phyloP scores from a whole-genome alignment of 495 filamentous ascomycete genomes.

The Lasiosphaeria miniovina region DNA sequence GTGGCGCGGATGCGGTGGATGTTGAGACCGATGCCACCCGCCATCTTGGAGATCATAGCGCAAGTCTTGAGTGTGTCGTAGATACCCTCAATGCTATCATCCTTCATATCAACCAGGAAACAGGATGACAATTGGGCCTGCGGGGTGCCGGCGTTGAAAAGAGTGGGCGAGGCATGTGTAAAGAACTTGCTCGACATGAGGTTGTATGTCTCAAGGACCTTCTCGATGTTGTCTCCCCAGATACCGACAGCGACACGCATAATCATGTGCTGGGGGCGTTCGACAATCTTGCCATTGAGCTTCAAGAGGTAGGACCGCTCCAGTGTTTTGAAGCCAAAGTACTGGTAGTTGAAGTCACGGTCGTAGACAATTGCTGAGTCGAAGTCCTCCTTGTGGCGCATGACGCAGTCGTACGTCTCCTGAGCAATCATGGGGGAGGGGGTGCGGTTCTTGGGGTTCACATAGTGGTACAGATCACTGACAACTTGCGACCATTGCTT shows the following conservation, averaged over 20 bases:
- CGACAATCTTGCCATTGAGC: constrained; percentile 87
- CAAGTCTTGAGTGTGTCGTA: constrained; percentile 99
- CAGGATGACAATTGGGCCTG: constrained; percentile 91
- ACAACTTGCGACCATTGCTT: constrained; percentile 97
- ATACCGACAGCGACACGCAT: constrained; percentile 99
- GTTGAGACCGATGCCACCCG: constrained; percentile 94
- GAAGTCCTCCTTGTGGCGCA: constrained; percentile 91
- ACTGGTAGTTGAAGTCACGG: constrained; percentile 99
- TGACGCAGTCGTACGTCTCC: constrained; percentile 82
- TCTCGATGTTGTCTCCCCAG: constrained; percentile 90
- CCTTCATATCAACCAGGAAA: constrained; percentile 98
- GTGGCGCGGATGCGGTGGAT: constrained; percentile 94
- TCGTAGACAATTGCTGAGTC: constrained; percentile 99
- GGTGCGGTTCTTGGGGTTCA: constrained; percentile 89
- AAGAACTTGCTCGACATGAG: constrained; percentile 97
- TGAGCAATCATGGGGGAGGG: constrained; percentile 90
- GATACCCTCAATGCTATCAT: constrained; percentile 98
- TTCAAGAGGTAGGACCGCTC: constrained; percentile 96
- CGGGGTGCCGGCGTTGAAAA: constrained; percentile 97
- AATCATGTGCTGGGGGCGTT: constrained; percentile 97
- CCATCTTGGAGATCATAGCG: constrained; percentile 99
- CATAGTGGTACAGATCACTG: constrained; percentile 88
- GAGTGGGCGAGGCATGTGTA: constrained; percentile 94
- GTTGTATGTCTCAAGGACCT: constrained; percentile 94
- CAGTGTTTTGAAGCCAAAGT: constrained; percentile 98